A percentile compares a stretch with the other conserved stretches of the same genome.
These are phyloP conservation scores for Mortierella alpina DNA, from an alignment of 192 early-diverging fungal genomes.

Conservation along the genomic window DNA sequence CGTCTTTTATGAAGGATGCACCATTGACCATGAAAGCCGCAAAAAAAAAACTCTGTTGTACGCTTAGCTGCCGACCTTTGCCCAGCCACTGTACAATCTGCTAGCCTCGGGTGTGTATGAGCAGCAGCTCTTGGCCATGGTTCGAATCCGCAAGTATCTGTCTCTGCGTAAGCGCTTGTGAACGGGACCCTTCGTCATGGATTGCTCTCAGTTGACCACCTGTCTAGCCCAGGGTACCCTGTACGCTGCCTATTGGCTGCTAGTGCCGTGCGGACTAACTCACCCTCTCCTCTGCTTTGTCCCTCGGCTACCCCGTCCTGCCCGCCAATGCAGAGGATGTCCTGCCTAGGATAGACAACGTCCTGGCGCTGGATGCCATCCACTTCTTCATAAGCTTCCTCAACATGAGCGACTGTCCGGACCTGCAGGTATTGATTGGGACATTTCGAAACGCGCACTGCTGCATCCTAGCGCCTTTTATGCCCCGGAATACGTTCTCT, in stretches of 20 bases:
- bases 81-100: conserved; percentile 47
- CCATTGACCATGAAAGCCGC: too few species aligned
- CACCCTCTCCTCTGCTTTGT: too few species aligned
- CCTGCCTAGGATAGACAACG: conserved; percentile 48
- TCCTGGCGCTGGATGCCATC: conserved; percentile 43
- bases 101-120: conserved; percentile 45
- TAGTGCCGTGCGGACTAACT: too few species aligned
- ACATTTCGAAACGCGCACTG: background rate
- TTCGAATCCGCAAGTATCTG: conserved; percentile 51
- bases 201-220: background rate
- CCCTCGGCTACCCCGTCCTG: too few species aligned
- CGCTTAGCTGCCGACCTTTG: conserved; percentile 42
- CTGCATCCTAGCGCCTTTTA: background rate
- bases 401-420: conserved; percentile 48
- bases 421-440: conserved; percentile 35
- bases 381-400: conserved; percentile 45
- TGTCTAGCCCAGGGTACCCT: background rate
- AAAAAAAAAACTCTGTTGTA: too few species aligned
- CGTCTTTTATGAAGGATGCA: too few species aligned
- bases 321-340: conserved; percentile 42
- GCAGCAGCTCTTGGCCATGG: conserved; percentile 49
- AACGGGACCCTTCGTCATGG: too few species aligned
- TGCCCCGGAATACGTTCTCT: too few species aligned
- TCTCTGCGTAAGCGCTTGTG: conserved; percentile 38
- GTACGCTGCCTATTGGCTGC: background rate